Percentiles rank a stretch among this genome's conserved stretches.
Conservation (phyloP, 768 basidiomycete species). For the Strobilomyces confusus region DNA sequence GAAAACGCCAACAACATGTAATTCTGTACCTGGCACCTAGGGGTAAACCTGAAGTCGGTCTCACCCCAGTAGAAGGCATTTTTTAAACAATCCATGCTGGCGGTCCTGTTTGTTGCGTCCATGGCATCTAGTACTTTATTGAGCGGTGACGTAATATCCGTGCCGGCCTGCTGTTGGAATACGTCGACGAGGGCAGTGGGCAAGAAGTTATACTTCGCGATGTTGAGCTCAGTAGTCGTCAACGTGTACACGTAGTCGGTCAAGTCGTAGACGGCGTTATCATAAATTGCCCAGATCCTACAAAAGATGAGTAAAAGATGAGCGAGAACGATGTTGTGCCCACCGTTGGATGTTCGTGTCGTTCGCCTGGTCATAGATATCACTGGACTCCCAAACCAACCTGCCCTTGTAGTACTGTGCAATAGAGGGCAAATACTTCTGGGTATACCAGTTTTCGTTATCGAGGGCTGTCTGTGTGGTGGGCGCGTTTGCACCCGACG, state of each 20-base stretch:
- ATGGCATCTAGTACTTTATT: slow-evolving; percentile 43
- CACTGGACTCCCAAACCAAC: slow-evolving; percentile 45
- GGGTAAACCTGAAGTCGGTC: slow-evolving; percentile 52
- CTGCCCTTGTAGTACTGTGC: slow-evolving; percentile 56
- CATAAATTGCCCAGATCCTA: slow-evolving; percentile 59
- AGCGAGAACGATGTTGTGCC: slow-evolving; percentile 1
- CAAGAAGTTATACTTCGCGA: slow-evolving; percentile 50
- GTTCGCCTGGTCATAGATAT: slow-evolving; percentile 35
- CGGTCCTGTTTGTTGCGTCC: slow-evolving; percentile 35
- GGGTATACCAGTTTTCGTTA: slow-evolving; percentile 51
- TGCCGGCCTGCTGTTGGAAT: slow-evolving; percentile 56
- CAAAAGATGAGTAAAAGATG: slow-evolving; percentile 5
- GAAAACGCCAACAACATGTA: slow-evolving; percentile 54
- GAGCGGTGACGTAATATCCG: slow-evolving; percentile 53
- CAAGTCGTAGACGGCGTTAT: slow-evolving; percentile 56
- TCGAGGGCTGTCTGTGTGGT: slow-evolving; percentile 35
- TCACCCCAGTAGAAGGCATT: slow-evolving; percentile 57
- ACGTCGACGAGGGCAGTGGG: slow-evolving; percentile 44
- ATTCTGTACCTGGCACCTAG: slow-evolving; percentile 60
- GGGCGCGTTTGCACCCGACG: slow-evolving; percentile 45
- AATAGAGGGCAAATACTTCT: slow-evolving; percentile 53
- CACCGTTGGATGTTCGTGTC: slow-evolving; percentile 34
- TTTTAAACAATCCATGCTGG: slow-evolving; percentile 49
- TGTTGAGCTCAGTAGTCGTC: slow-evolving; percentile 38
- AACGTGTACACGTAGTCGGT: slow-evolving; percentile 65